Base-by-base conservation (phyloP, 176 grass and related monocot genomes). In the Zoysia pacifica region DNA sequence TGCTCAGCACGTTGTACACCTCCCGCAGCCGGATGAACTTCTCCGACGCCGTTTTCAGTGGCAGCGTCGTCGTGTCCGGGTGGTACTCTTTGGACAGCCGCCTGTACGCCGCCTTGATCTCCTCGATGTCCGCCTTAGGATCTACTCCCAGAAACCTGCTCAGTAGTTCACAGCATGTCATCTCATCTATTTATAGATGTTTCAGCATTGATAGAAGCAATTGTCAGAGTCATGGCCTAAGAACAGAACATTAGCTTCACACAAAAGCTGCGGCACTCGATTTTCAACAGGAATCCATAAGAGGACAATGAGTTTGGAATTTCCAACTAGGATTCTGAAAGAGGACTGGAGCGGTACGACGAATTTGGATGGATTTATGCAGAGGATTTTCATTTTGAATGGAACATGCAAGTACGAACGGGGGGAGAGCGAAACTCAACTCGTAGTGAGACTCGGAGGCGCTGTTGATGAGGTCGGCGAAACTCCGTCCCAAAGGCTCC, bases 61-160 rank as follows among this genome's bases (percentile, higher is more conserved):
- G 94, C 20, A 97, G 84, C 62, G 85, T 72, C 54, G 94, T 97
- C 49, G 94, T 97, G 85, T 97, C 94, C 2, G 94, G 94, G 80
- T 97, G 94, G 83, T 97, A 97, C 87, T 97, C 94, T 82, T 97
- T 97, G 7, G 94, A 94, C 55, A 97, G 83, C 35, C 94, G 82
- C 8, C 94, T 87, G 82, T 97, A 97, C 46, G 94, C 94, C 2
- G 89, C 80, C 86, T 94, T 94, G 75, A 97, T 97, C 69, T 92
- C 91, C 89, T 97, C 94, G 5, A 94, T 85, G 83, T 97, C 91
- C 4, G 94, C 85, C n/a, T 88, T 54, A 1, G 84, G 73, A 0
- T 74, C 13, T 52, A 97, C 73, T 41, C 94, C 94, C 3, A 97
- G 11, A 58, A 94, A 97, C 52, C 94, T 97, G 42, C 20, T 37